Evolutionary conservation across 495 filamentous ascomycete species (phyloP), one percentile per base, ranked within the genome.

Genomic region (Hypoxylon perforatum): DNA sequence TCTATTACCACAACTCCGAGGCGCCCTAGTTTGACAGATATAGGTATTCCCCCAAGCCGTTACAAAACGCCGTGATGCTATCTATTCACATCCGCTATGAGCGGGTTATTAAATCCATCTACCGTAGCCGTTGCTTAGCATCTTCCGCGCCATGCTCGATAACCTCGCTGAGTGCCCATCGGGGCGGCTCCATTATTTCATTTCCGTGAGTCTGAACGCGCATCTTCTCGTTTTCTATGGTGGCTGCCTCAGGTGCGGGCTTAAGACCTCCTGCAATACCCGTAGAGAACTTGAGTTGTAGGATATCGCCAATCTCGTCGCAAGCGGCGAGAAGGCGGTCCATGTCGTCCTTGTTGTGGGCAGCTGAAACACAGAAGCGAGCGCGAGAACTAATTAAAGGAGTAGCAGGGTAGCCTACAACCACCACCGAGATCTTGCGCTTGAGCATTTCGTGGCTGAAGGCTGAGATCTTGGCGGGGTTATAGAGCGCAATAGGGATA

Each of bases 401-500:
- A n/a, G 95, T 99, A 15, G 95, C 95, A 0, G 95, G 95, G 72
- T 99, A 99, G 46, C 95, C 96, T 61, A 99, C 95, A 36, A 99
- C 90, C 45, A 99, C 95, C 45, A 98, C 93, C n/a, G 94, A 94
- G 63, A 99, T 98, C 78, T 97, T 97, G 65, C 95, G 92, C 71
- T 89, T 90, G 30, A 98, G 86, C 95, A 99, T 98, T 77, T 98
- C 94, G 75, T 96, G 95, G 33, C 92, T 96, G 78, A 99, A 99
- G 30, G 95, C 95, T 7, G 95, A 91, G 81, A 99, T 96, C 78
- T 99, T 99, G 57, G 90, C 95, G 9, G 95, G 96, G 79, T 97
- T 92, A 82, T 97, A 99, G 30, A 99, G 87, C 56, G 97, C 81
- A 70, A 98, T 63, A 49, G 95, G 95, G 64, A 99, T 92, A 76